Percentiles rank a stretch among this genome's conserved stretches.
These are phyloP conservation scores for Areca catechu DNA, from an alignment of 176 grass and related monocot species.

Conservation along the genomic window DNA sequence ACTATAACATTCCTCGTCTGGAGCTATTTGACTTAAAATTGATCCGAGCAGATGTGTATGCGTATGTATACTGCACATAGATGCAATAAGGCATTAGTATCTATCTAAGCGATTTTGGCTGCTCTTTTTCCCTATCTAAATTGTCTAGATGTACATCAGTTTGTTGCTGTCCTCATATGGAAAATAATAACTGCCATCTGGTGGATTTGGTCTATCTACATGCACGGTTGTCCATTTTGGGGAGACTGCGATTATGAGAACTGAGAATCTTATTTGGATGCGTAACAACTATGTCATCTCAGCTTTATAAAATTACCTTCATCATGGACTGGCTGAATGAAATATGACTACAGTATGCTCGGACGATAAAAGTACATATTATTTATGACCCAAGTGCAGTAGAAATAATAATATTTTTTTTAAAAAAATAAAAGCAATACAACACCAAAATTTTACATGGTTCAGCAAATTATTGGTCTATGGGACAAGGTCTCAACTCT, in stretches of 20 bases:
- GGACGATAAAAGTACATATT: too few species aligned
- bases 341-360: too few species aligned
- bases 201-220: background rate
- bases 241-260: background rate
- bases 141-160: background rate
- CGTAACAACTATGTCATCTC: background rate
- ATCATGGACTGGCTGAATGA: too few species aligned
- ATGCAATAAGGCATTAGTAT: background rate
- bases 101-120: conserved; percentile 4
- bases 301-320: too few species aligned
- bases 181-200: background rate
- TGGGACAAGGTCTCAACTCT: too few species aligned
- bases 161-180: background rate
- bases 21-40: background rate
- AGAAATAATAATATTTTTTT: too few species aligned
- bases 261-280: background rate
- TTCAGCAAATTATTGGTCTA: too few species aligned
- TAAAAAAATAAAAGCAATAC: too few species aligned
- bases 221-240: background rate
- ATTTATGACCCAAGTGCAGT: too few species aligned
- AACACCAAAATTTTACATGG: too few species aligned
- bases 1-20: background rate
- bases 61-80: background rate
- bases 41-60: background rate
- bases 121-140: background rate